Evolutionary conservation across 2,329 filamentous ascomycete species (phyloP).

Genomic region (Microdochium paspali): DNA sequence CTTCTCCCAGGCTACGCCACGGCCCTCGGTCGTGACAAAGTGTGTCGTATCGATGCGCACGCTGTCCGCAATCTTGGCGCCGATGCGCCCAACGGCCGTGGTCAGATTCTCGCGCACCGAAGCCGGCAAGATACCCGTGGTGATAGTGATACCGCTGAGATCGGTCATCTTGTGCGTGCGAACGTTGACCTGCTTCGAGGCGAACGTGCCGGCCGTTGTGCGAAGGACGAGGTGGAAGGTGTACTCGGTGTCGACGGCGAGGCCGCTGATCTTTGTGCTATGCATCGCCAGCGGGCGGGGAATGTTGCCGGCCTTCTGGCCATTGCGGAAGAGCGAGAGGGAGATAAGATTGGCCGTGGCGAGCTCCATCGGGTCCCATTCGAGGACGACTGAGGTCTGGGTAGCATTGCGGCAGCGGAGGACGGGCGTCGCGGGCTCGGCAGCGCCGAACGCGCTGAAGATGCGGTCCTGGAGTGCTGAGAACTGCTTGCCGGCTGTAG

Average conservation of each 20-base stretch:
- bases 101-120: conserved; percentile 63
- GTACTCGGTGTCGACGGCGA: conserved; percentile 96
- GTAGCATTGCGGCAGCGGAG: conserved; percentile 94
- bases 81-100: conserved; percentile 75
- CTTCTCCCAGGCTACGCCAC: conserved; percentile 88
- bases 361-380: conserved; percentile 92
- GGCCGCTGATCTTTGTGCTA: conserved; percentile 91
- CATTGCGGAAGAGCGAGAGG: conserved; percentile 87
- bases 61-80: conserved; percentile 80
- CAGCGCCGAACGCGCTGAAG: conserved; percentile 73
- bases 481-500: conserved; percentile 66
- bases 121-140: conserved; percentile 73
- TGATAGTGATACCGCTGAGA: conserved; percentile 88
- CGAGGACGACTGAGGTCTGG: conserved; percentile 94
- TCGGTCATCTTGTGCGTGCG: conserved; percentile 99
- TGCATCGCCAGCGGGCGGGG: conserved; percentile 78
- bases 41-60: conserved; percentile 97
- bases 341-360: conserved; percentile 87
- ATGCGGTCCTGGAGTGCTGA: conserved; percentile 81
- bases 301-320: conserved; percentile 92
- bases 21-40: conserved; percentile 91
- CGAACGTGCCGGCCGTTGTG: conserved; percentile 81
- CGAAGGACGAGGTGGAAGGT: conserved; percentile 86
- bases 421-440: conserved; percentile 64
- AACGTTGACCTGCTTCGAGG: conserved; percentile 74